These are phyloP conservation scores for Pelargonium australe DNA, from an alignment of 441 rosid species.

Conservation along the genomic window DNA sequence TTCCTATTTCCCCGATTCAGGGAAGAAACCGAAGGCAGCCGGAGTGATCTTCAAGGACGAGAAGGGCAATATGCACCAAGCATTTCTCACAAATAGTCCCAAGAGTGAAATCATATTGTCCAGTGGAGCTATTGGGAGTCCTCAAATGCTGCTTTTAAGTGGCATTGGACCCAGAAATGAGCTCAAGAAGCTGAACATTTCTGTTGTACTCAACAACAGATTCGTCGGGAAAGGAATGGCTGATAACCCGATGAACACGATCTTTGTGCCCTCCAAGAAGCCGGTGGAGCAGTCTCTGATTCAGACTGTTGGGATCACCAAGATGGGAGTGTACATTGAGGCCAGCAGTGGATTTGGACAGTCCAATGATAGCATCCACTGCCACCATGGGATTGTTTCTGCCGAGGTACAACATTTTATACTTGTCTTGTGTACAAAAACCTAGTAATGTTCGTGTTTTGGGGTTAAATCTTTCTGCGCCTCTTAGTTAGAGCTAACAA, in stretches of 20 bases:
- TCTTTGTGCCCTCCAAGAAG: constrained; percentile 61
- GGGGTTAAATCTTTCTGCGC: too few species aligned
- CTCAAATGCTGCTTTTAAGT: constrained; percentile 82
- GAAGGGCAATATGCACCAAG: constrained; percentile 62
- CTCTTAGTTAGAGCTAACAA: too few species aligned
- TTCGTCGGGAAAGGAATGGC: constrained; percentile 83
- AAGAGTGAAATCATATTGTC: constrained; percentile 81
- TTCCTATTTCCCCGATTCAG: too few species aligned
- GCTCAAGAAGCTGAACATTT: constrained; percentile 53
- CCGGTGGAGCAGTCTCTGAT: constrained; percentile 65
- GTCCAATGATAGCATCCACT: constrained; percentile 60
- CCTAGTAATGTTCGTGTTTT: too few species aligned
- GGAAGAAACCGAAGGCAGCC: constrained; percentile 55
- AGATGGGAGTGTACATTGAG: constrained; percentile 81
- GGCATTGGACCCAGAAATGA: constrained; percentile 80
- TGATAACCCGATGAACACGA: constrained; percentile 90
- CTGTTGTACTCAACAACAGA: constrained; percentile 50
- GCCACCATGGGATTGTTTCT: constrained; percentile 76
- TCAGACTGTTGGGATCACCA: constrained; percentile 87
- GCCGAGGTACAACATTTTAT: constrained; percentile 49
- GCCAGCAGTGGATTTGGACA: constrained; percentile 92
- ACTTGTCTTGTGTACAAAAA: too few species aligned
- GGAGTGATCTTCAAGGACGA: constrained; percentile 91
- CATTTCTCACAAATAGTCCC: constrained; percentile 38
- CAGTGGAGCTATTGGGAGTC: constrained; percentile 82